These are phyloP conservation scores for Phytophthora chlamydospora DNA, from an alignment of 352 stramenopile genomes.

Conservation along the genomic window DNA sequence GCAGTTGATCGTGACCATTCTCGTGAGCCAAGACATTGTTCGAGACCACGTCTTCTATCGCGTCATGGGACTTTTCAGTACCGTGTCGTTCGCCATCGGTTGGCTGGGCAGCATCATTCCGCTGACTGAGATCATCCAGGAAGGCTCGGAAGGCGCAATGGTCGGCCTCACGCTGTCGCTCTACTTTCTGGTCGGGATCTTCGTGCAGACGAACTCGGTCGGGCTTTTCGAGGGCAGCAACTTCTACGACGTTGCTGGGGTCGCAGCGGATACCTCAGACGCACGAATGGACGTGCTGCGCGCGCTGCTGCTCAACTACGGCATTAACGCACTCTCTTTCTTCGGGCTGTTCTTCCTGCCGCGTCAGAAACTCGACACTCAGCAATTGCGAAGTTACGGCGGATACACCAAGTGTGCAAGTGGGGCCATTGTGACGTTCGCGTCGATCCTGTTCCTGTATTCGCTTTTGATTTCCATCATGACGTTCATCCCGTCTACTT, in stretches of 20 bases:
- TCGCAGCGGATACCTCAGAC: slow-evolving; percentile 23
- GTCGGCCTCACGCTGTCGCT: slow-evolving; percentile 52
- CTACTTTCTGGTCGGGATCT: slow-evolving; percentile 44
- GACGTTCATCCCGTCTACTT: slow-evolving; percentile 45
- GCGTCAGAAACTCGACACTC: slow-evolving; percentile 62
- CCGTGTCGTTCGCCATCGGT: slow-evolving; percentile 22
- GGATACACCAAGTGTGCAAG: slow-evolving; percentile 65
- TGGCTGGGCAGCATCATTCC: slow-evolving; percentile 42
- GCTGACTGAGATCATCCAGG: slow-evolving; percentile 59
- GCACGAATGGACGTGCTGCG: slow-evolving; percentile 35
- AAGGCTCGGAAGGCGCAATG: slow-evolving; percentile 58
- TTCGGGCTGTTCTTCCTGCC: slow-evolving; percentile 49
- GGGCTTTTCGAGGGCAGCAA: slow-evolving; percentile 42
- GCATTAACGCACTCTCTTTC: slow-evolving; percentile 45
- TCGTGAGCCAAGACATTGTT: slow-evolving; percentile 36
- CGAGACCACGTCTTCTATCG: slow-evolving; percentile 42
- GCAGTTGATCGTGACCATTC: slow-evolving; percentile 26
- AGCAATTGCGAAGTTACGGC: slow-evolving; percentile 67
- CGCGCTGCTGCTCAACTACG: slow-evolving; percentile 48
- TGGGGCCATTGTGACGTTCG: slow-evolving; percentile 43
- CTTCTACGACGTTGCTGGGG: slow-evolving; percentile 39
- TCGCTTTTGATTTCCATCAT: slow-evolving; percentile 48
- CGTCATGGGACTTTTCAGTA: slow-evolving; percentile 29
- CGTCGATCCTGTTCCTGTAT: slow-evolving; percentile 50
- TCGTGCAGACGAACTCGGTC: slow-evolving; percentile 43